These are phyloP conservation scores for Ramalina peruviana DNA, from an alignment of 495 filamentous ascomycete genomes.

Conservation along the genomic window DNA sequence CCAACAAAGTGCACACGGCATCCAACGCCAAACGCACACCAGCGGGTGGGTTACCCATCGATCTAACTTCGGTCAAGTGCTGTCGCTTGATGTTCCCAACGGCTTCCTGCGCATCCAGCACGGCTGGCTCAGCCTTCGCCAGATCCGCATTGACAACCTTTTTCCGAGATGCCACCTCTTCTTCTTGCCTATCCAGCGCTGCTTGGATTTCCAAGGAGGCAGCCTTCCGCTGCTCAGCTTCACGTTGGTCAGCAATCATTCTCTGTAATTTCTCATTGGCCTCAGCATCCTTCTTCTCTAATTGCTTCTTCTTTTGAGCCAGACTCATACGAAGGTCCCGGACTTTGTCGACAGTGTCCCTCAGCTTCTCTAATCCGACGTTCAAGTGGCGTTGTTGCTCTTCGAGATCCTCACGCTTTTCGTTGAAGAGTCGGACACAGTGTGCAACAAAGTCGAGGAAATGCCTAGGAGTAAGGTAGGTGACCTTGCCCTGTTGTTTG, in stretches of 20 bases:
- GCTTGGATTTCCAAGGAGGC: conserved; percentile 78
- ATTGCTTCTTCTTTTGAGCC: conserved; percentile 81
- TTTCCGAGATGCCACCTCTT: conserved; percentile 68
- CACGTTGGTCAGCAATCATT: conserved; percentile 92
- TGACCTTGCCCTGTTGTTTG: conserved; percentile 80
- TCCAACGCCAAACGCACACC: conserved; percentile 88
- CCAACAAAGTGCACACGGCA: conserved; percentile 85
- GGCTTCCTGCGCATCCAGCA: conserved; percentile 81
- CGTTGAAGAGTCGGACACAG: conserved; percentile 92
- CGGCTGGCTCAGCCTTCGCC: conserved; percentile 83
- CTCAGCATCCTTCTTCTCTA: conserved; percentile 86
- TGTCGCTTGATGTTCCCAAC: conserved; percentile 96
- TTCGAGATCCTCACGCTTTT: conserved; percentile 96
- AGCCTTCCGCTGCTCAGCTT: conserved; percentile 83
- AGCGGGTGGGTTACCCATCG: conserved; percentile 81
- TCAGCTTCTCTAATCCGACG: conserved; percentile 92
- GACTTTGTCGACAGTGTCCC: conserved; percentile 96
- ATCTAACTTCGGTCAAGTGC: conserved; percentile 92
- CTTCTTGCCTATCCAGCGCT: conserved; percentile 77
- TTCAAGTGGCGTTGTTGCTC: conserved; percentile 97
- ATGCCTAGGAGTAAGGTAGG: conserved; percentile 89
- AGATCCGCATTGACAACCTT: conserved; percentile 81
- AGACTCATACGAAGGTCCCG: conserved; percentile 78
- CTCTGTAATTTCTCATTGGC: conserved; percentile 93
- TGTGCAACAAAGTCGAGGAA: conserved; percentile 98